Conservation (phyloP, 352 stramenopile species). For the Heterotrichella gracilis region DNA sequence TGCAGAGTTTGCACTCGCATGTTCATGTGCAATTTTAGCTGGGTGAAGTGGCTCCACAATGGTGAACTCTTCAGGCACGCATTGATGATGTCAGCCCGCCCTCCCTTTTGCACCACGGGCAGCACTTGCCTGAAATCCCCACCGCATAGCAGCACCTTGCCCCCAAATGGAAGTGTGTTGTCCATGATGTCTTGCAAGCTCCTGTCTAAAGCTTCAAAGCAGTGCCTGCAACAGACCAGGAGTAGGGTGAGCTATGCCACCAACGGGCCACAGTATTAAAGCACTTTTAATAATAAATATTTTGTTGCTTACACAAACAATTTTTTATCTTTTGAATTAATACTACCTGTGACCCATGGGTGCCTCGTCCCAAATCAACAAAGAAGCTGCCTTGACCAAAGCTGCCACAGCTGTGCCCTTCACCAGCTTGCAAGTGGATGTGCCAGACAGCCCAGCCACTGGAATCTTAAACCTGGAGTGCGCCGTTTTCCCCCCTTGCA, state of each 20-base stretch:
- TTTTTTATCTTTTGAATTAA: too few relatives aligned
- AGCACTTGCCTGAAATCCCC: slow-evolving; percentile 5
- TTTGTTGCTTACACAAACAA: too few relatives aligned
- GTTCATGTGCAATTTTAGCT: slow-evolving; percentile 9
- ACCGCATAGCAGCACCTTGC: not conserved
- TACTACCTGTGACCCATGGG: not conserved
- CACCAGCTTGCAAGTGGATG: slow-evolving; percentile 18
- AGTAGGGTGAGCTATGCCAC: too few relatives aligned
- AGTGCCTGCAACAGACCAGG: too few relatives aligned
- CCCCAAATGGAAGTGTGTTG: not conserved
- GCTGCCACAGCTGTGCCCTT: slow-evolving; percentile 17
- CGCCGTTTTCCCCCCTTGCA: slow-evolving; percentile 21
- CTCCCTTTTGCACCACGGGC: not conserved
- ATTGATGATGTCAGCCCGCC: slow-evolving; percentile 1
- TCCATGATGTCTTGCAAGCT: not conserved
- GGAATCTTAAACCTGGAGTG: slow-evolving; percentile 23
- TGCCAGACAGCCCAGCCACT: slow-evolving; percentile 14
- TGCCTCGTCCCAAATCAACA: slow-evolving; percentile 13
- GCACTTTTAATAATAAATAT: too few relatives aligned
- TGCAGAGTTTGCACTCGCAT: too few relatives aligned
- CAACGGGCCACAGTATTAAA: too few relatives aligned
- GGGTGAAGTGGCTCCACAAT: not conserved
- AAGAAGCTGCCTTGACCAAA: slow-evolving; percentile 10
- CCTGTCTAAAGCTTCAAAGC: not conserved
- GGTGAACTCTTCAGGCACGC: not conserved